Evolutionary conservation across 768 basidiomycete species (phyloP).

Genomic region (Cantharellus anzutake): DNA sequence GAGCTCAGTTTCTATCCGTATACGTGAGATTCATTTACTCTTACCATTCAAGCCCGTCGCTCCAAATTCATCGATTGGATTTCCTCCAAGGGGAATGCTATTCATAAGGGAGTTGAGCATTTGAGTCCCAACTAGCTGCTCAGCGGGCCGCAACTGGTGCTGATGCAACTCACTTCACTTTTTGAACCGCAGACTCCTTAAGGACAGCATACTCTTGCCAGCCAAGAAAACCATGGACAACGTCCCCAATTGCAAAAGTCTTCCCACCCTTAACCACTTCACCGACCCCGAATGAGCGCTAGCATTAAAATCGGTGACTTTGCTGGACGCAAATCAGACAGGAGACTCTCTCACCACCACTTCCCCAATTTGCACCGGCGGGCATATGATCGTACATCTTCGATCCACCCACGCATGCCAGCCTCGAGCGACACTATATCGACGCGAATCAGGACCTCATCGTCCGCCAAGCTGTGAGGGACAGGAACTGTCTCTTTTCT

Average conservation of each 20-base stretch:
- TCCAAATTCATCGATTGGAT: not conserved
- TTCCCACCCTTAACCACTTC: constrained; percentile 36
- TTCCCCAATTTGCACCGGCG: constrained; percentile 37
- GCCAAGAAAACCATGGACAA: constrained; percentile 34
- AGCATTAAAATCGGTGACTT: not conserved
- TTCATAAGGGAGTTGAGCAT: constrained; percentile 51
- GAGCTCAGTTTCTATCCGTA: not conserved
- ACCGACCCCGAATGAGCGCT: constrained; percentile 17
- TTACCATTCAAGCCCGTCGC: too few species aligned
- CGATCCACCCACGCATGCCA: constrained; percentile 73
- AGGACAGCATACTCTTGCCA: constrained; percentile 11
- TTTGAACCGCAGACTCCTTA: constrained; percentile 30
- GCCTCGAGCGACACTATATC: constrained; percentile 73
- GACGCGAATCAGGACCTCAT: constrained; percentile 47
- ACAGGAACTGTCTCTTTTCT: constrained; percentile 20
- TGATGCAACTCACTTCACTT: constrained; percentile 31
- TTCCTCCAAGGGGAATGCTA: constrained; percentile 52
- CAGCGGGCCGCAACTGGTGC: too few species aligned
- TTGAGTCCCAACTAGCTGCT: constrained; percentile 17
- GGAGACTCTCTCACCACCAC: constrained; percentile 29
- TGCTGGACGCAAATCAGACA: not conserved
- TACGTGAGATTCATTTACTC: not conserved
- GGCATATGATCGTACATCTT: constrained; percentile 29
- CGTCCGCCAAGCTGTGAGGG: constrained; percentile 2
- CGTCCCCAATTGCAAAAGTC: constrained; percentile 41